A percentile compares a stretch with the other conserved stretches of the same genome.
Evolutionary conservation across 371 early-diverging fungal species (phyloP).

Genomic region (Lichtheimia ornata): DNA sequence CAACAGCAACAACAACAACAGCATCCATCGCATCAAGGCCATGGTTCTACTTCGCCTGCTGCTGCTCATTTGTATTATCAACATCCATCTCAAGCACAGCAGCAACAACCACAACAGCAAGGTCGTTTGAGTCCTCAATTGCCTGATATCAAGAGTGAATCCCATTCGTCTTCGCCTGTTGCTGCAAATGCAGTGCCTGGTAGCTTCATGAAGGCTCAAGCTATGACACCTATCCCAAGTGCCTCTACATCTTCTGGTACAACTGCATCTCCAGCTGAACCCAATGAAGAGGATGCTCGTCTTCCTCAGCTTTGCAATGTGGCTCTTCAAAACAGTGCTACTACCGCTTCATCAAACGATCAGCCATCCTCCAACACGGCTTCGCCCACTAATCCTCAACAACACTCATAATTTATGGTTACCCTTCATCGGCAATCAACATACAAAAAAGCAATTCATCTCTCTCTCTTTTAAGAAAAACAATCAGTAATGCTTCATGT

Average conservation of each 20-base stretch:
- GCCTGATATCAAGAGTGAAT: constrained; percentile 12
- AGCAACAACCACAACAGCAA: constrained; percentile 3
- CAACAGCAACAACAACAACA: constrained; percentile 11
- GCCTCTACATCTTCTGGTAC: constrained; percentile 40
- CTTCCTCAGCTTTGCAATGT: constrained; percentile 48
- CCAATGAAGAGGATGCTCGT: constrained; percentile 34
- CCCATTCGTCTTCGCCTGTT: not conserved
- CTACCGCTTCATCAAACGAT: not conserved
- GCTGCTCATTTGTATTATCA: constrained; percentile 15
- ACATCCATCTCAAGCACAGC: constrained; percentile 9
- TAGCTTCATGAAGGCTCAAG: constrained; percentile 22
- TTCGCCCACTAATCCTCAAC: constrained; percentile 11
- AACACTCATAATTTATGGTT: constrained; percentile 1
- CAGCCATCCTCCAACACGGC: not conserved
- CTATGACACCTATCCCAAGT: constrained; percentile 40
- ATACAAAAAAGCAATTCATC: constrained; percentile 7
- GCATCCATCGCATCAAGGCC: constrained; percentile 9
- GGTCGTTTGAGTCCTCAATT: constrained; percentile 6
- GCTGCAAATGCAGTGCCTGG: too few species aligned
- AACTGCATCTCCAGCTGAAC: constrained; percentile 33
- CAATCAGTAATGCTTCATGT: too few species aligned
- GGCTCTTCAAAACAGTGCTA: constrained; percentile 26
- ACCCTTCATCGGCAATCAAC: constrained; percentile 13
- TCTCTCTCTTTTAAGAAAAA: too few species aligned
- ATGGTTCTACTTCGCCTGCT: constrained; percentile 3